Base-by-base conservation (phyloP, 345 rosid genomes). In the Stellera chamaejasme region DNA sequence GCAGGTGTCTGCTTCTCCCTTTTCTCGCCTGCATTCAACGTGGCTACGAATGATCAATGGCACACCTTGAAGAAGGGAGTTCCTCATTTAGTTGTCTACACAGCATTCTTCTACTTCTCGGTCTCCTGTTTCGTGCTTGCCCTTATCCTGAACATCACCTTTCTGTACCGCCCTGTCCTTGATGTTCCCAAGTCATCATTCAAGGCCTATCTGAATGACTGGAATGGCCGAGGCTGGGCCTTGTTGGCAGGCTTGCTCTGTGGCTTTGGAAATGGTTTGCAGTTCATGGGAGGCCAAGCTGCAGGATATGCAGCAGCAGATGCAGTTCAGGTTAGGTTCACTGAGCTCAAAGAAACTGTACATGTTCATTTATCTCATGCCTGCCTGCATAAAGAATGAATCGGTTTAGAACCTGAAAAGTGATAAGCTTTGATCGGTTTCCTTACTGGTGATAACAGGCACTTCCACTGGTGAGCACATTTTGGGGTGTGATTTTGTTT, bases 231-330 rank as follows among this genome's bases (percentile, higher is more conserved):
- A 63, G 84, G 94, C 16, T 90, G 84, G 96, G 85, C 97, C 32
- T 47, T 87, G 47, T 62, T 81, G 66, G 94, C 97, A 9, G 96
- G 96, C 3, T 66, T 90, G 44, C 67, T 90, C 6, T 90, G 91
- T 63, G 96, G 96, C 1, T 74, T 88, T 46, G 96, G 96, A 0
- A 50, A 50, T 6, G 97, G 96, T 58, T 88, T 85, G 57, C 91
- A 85, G 70, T 90, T 87, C 50, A 87, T 87, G 85, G 90, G 88
- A 0, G 97, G 97, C 54, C 87, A 90, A 69, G 91, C 97, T 2
- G 90, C 90, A 45, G 96, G 94, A 15, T 90, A 90, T 61, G 97
- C 91, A 39, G 96, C 94, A 6, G 94, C 97, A 36, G 89, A 79
- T 59, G 83, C 89, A 23, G 91, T 90, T 65, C 96, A 83, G 89